Conservation (phyloP, 257 asterid genomes). For the Solanum virginianum region DNA sequence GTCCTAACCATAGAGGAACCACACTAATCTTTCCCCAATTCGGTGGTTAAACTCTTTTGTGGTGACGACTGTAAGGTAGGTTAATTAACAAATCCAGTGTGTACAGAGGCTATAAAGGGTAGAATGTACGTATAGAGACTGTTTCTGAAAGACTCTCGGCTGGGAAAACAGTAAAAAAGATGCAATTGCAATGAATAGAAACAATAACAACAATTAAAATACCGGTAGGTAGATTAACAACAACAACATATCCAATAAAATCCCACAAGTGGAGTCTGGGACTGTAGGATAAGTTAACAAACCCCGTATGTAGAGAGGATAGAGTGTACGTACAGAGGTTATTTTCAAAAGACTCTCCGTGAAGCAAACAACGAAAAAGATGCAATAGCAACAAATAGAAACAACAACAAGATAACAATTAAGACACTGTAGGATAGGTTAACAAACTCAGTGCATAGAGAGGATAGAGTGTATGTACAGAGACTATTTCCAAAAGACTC, state of each 20-base stretch:
- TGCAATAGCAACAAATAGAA: background rate
- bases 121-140: background rate
- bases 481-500: too few relatives aligned
- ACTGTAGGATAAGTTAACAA: too few relatives aligned
- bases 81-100: background rate
- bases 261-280: too few relatives aligned
- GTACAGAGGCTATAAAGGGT: background rate
- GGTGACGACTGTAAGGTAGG: background rate
- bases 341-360: too few relatives aligned
- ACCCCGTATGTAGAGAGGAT: too few relatives aligned
- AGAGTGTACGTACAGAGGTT: too few relatives aligned
- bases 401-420: background rate
- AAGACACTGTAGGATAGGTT: too few relatives aligned
- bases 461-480: too few relatives aligned
- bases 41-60: background rate
- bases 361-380: background rate
- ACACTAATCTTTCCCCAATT: background rate
- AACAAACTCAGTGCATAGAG: too few relatives aligned
- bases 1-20: background rate
- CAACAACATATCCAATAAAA: too few relatives aligned
- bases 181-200: background rate
- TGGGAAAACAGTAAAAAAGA: background rate
- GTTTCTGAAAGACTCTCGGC: background rate
- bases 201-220: background rate
- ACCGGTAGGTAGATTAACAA: fast-evolving